Evolutionary conservation across 2,329 filamentous ascomycete species (phyloP), one percentile per base, ranked within the genome.

Genomic region (Ploettnerulaceae sp.): DNA sequence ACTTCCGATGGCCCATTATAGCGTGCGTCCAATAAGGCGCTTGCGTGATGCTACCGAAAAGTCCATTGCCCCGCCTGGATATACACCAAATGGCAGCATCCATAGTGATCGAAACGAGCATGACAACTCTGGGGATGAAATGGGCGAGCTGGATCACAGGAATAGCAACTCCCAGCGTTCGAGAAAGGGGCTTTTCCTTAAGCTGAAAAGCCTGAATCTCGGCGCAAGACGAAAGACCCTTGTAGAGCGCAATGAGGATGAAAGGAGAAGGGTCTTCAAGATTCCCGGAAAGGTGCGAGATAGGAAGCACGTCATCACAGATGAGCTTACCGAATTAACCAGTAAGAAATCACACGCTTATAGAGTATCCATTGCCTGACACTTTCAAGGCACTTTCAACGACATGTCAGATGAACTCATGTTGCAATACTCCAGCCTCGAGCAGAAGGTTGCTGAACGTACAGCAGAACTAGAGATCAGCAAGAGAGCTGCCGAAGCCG

Each of bases 401-500:
- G 86, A 90, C 59, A 96, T 95, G 90, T 87, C 85, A 1, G 88
- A 95, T 52, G 89, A 95, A 67, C 70, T 96, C 34, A 77, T 87
- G 60, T 86, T 88, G 67, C 89, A 95, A 60, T 96, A 95, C 61
- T 81, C 82, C 22, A 82, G 80, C 8, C 71, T 96, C 1, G 90
- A 96, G 64, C 82, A 91, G 47, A 84, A 91, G 57, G 90, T 96
- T 1, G 79, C 79, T 5, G 82, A 90, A 63, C 76, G 90, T 45
- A 96, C 90, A 0, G 79, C 79, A 26, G 86, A 96, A 65, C 72
- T 96, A 0, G 89, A 95, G 61, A 79, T 88, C 51, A 94, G 85
- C 69, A 95, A 95, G 65, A 88, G 89, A 68, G 88, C 89, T 1
- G 90, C 90, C 1, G 90, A 95, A 66, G 86, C 87, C n/a, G 90